phyloP scores from a whole-genome alignment of 2,329 filamentous ascomycete species.

The Exophiala dermatitidis region DNA sequence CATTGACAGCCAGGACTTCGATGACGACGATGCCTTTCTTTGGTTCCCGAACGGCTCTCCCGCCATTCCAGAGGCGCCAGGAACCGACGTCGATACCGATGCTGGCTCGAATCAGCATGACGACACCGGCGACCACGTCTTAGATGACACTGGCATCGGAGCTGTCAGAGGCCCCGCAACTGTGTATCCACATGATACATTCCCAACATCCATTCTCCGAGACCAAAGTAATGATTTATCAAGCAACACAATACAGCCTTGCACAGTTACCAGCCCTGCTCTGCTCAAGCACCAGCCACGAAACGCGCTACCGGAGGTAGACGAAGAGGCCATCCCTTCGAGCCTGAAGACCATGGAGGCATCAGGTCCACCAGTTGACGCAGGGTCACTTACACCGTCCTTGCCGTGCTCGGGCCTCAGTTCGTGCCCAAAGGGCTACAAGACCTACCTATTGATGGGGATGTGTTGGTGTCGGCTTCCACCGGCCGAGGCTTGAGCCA shows the following conservation, averaged over 20 bases:
- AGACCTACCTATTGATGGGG: not conserved
- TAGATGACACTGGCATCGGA: not conserved
- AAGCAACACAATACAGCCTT: not conserved
- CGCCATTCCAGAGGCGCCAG: not conserved
- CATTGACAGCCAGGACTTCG: not conserved
- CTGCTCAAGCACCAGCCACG: not conserved
- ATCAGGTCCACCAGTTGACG: not conserved
- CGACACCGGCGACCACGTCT: not conserved
- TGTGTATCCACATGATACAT: constrained; percentile 15
- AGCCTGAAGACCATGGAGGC: constrained; percentile 3
- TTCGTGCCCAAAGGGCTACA: not conserved
- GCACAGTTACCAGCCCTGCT: not conserved
- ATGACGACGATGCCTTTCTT: not conserved
- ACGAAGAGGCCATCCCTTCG: constrained; percentile 3
- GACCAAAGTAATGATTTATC: not conserved
- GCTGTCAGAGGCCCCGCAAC: constrained; percentile 4
- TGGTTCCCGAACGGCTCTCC: not conserved
- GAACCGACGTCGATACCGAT: not conserved
- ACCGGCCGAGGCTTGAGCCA: not conserved
- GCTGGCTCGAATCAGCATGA: not conserved
- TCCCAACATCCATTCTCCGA: constrained; percentile 1
- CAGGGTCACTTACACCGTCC: not conserved
- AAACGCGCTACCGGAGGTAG: not conserved
- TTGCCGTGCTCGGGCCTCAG: not conserved
- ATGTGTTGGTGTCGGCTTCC: not conserved